Evolutionary conservation across 73 alveolate genomes (phyloP), one percentile per base, ranked within the genome.

Genomic region (Symbiodinium pilosum): DNA sequence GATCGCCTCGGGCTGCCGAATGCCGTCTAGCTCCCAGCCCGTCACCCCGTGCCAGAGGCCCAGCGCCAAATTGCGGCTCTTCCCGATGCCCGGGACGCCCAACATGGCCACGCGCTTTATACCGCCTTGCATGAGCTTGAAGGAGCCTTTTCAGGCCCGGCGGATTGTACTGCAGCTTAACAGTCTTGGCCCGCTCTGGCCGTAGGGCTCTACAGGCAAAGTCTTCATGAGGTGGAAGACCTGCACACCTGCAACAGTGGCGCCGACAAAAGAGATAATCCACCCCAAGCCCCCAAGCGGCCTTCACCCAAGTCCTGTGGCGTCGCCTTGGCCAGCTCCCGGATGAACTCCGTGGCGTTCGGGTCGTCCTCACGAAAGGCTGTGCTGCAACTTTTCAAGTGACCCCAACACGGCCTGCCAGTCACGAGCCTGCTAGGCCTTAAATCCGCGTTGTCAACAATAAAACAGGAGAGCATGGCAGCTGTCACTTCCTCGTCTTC

Each of bases 1-100:
- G 94, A 87, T 69, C 47, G 77, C 94, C 77, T 41, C 54, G 43
- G 94, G 85, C 84, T 11, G 83, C 84, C 36, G 85, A 0, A 43
- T 87, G 51, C 54, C 34, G 18, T 81, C 54, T 36, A 32, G 54
- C 56, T 38, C 59, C 38, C 24, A 32, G 84, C 84, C 84, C 84
- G 84, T 43, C 93, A 84, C 59, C 93, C 43, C 52, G 42, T 56
- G 93, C 93, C 93, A 84, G 59, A 87, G 94, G 64, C 94, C 94
- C 30, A 34, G 44, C 68, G 59, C 36, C 32, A 87, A 59, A 40
- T 51, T 47, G 68, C 94, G 83, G 85, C 68, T 34, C 94, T 87
- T 87, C 81, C 94, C 85, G 44, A 87, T 87, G 94, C 94, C 85
- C 38, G 84, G 94, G 68, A 52, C 42, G 85, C 94, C 94, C 83